phyloP scores from a whole-genome alignment of 768 basidiomycete genomes.

The Hypsizygus marmoreus region DNA sequence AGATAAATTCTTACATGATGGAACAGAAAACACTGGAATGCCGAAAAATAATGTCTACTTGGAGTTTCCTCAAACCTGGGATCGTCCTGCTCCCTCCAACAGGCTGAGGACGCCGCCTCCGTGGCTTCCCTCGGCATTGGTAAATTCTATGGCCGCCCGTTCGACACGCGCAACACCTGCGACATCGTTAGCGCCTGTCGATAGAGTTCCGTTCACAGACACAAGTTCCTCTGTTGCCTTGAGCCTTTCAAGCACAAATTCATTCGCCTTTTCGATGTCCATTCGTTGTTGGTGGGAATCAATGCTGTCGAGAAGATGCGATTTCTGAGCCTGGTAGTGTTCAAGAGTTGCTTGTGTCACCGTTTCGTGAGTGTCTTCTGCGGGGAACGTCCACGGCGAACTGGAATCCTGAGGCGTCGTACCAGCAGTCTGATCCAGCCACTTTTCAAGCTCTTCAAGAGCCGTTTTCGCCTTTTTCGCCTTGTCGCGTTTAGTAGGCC shows the following conservation, averaged over 20 bases:
- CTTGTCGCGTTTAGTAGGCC: conserved; percentile 64
- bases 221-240: conserved; percentile 51
- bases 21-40: no score
- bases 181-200: conserved; percentile 4
- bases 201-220: conserved; percentile 21
- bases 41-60: no score
- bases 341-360: conserved; percentile 8
- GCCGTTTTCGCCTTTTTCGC: conserved; percentile 53
- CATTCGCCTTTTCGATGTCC: conserved; percentile 48
- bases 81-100: conserved; percentile 45
- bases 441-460: conserved; percentile 48
- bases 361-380: background rate
- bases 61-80: conserved; percentile 4
- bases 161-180: conserved; percentile 50
- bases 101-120: conserved; percentile 46
- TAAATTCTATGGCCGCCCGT: conserved; percentile 36
- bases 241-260: conserved; percentile 52
- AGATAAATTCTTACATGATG: no score
- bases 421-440: conserved; percentile 41
- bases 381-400: background rate
- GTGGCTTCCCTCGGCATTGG: conserved; percentile 24
- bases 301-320: conserved; percentile 38
- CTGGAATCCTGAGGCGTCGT: conserved; percentile 1
- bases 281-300: conserved; percentile 14
- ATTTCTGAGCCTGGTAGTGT: conserved; percentile 47